These are phyloP conservation scores for Sugiyamaella grinbergsii DNA, from an alignment of 1,139 yeast species.

Conservation along the genomic window DNA sequence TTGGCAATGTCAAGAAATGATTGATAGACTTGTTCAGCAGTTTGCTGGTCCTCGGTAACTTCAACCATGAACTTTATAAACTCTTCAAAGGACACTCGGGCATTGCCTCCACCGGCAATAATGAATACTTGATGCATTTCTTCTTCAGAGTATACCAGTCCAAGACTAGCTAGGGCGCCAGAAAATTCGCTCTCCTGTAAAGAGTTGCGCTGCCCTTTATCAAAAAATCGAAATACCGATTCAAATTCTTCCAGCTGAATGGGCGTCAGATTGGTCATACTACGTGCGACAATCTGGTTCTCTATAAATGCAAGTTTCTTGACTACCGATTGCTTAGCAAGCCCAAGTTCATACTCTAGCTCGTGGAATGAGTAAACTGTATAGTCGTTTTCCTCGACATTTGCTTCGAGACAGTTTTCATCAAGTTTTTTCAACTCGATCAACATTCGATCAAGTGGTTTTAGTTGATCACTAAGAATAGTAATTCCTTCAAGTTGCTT, in stretches of 20 bases:
- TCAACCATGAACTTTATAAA: slow-evolving; percentile 47
- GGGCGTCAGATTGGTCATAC: slow-evolving; percentile 46
- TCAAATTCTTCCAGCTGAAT: slow-evolving; percentile 49
- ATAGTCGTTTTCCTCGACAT: slow-evolving; percentile 47
- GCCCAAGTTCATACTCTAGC: slow-evolving; percentile 45
- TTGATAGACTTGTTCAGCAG: slow-evolving; percentile 46
- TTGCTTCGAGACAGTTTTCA: slow-evolving; percentile 42
- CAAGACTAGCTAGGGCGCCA: slow-evolving; percentile 47
- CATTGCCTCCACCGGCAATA: slow-evolving; percentile 36
- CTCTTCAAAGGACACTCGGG: slow-evolving; percentile 43
- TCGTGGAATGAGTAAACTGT: slow-evolving; percentile 47
- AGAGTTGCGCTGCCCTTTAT: slow-evolving; percentile 42
- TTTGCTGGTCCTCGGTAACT: slow-evolving; percentile 46
- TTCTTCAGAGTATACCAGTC: slow-evolving; percentile 43
- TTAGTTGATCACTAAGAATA: slow-evolving; percentile 39
- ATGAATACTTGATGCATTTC: slow-evolving; percentile 45
- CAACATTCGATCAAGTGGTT: slow-evolving; percentile 40
- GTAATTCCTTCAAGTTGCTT: slow-evolving; percentile 43
- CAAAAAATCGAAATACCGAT: slow-evolving; percentile 47
- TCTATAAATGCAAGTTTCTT: slow-evolving; percentile 47
- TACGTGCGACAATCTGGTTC: slow-evolving; percentile 46
- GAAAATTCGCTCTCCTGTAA: slow-evolving; percentile 44
- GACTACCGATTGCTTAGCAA: slow-evolving; percentile 44
- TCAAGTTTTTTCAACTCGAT: slow-evolving; percentile 37
- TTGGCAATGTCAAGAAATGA: slow-evolving; percentile 47